Evolutionary conservation across 257 asterid genomes (phyloP), one percentile per base, ranked within the genome.

Genomic region (Solanum sparsipilum): DNA sequence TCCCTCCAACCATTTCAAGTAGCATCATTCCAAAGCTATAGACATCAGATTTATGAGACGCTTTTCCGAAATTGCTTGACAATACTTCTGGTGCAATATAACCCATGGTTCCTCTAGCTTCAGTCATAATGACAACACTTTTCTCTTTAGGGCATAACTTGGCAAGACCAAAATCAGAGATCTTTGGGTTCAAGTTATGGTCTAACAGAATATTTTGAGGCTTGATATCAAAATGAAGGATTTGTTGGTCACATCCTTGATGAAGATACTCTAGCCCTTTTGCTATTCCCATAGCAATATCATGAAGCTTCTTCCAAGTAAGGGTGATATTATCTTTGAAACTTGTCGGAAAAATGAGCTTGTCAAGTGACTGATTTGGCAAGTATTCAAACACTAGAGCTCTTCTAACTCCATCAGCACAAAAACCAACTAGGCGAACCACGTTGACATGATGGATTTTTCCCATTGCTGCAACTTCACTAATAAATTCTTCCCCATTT

Each of bases 401-500:
- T 44, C 92, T 65, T 56, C 79, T 84, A 2, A 88, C 88, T 41
- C 94, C 95, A 56, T 93, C 92, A 3, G 92, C 95, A 56, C 94
- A 91, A 10, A 72, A 93, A 1, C 94, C 92, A 4, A 91, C 89
- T 84, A 93, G 41, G 9, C 92, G 90, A 10, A 92, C 93, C 46
- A 76, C 35, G 48, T n/a, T 76, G 13, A 76, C 32, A 39, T 91
- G 94, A 88, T 91, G 93, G 34, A 93, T 89, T 75, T 88, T 86
- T 2, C 95, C 93, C 0, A 91, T 90, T 4, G 93, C 91, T 9
- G 90, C 89, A 2, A 93, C 92, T 87, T 92, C 94, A 20, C 86
- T 92, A 11, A 93, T 91, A 74, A 92, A 93, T 67, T 89, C 94
- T 89, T 92, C 93, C 9, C 93, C 93, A 3, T 86, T 88, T 31